phyloP scores from a whole-genome alignment of 495 filamentous ascomycete genomes.

The Alectoria sarmentosa region DNA sequence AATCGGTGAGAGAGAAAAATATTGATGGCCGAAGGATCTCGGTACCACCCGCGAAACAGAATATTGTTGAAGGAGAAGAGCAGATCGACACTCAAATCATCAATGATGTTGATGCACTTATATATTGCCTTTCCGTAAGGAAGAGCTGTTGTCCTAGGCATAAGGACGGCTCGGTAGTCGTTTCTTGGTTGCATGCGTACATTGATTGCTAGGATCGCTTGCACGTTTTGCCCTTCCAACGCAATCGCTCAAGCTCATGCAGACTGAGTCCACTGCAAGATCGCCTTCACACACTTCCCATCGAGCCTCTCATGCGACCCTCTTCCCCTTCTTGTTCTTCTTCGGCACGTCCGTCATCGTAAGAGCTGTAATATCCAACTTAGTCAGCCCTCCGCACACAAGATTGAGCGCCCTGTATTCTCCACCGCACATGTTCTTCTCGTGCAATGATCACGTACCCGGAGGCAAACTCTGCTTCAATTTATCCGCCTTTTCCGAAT shows the following conservation, averaged over 20 bases:
- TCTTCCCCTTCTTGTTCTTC: constrained; percentile 62
- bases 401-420: background rate
- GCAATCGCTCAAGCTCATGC: background rate
- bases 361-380: constrained; percentile 45
- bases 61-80: background rate
- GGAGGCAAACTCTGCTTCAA: constrained; percentile 98
- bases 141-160: background rate
- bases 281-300: background rate
- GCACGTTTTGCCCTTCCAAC: background rate
- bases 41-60: background rate
- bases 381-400: constrained; percentile 28
- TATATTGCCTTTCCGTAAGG: background rate
- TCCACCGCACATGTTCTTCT: background rate
- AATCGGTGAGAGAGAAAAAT: background rate
- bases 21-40: background rate
- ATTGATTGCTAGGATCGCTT: background rate
- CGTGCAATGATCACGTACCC: constrained; percentile 51
- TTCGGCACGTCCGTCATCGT: constrained; percentile 71
- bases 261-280: background rate
- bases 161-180: background rate
- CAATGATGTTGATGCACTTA: background rate
- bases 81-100: background rate
- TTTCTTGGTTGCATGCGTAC: background rate
- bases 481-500: constrained; percentile 99
- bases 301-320: constrained; percentile 19